These are phyloP conservation scores for Pseudogymnoascus sp. DNA, from an alignment of 2,329 filamentous ascomycete genomes.

Conservation along the genomic window DNA sequence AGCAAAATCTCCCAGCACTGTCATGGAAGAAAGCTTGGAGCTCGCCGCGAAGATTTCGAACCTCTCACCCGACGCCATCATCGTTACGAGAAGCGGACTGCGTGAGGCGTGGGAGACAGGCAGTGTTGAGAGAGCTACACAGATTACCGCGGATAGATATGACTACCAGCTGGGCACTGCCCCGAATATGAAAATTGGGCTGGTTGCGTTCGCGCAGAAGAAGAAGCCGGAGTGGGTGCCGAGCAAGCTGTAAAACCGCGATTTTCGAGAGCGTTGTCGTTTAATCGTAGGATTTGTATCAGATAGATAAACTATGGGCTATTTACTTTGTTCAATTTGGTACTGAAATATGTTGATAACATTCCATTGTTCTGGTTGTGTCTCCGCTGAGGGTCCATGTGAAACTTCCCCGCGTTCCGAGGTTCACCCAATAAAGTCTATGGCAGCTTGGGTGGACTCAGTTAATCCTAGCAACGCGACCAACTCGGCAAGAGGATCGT, in stretches of 20 bases:
- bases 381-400: neutral
- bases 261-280: constrained; percentile 12
- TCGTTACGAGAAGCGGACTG: constrained; percentile 64
- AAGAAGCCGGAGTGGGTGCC: constrained; percentile 60
- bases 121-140: constrained; percentile 51
- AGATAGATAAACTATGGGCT: neutral
- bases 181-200: constrained; percentile 68
- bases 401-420: constrained; percentile 3
- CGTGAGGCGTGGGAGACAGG: constrained; percentile 65
- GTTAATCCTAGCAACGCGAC: constrained; percentile 2
- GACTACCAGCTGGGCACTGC: constrained; percentile 53
- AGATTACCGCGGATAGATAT: constrained; percentile 49
- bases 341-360: neutral
- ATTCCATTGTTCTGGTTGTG: neutral
- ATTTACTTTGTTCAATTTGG: neutral
- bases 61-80: constrained; percentile 67
- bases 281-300: neutral
- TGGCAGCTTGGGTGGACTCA: constrained; percentile 8
- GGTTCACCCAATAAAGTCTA: neutral
- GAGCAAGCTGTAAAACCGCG: constrained; percentile 47
- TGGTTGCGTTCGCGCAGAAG: constrained; percentile 72
- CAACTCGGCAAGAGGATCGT: constrained; percentile 5
- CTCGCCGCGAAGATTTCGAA: constrained; percentile 55
- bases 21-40: constrained; percentile 52
- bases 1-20: constrained; percentile 35